These are phyloP conservation scores for Salix caprea DNA, from an alignment of 345 rosid species.

Conservation along the genomic window DNA sequence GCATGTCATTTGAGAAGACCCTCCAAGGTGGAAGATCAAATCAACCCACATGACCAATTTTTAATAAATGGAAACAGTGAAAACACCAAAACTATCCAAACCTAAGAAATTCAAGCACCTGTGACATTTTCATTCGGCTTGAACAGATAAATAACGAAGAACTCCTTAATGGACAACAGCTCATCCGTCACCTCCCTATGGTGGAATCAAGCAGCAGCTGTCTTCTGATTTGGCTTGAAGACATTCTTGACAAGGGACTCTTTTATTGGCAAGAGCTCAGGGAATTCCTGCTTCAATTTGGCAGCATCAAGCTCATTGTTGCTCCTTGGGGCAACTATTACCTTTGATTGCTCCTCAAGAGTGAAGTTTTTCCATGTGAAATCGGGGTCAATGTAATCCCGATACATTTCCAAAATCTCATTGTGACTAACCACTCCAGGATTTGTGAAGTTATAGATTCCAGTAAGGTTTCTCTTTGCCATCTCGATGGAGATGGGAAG, in stretches of 20 bases:
- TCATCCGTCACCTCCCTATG: neutral
- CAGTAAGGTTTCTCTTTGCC: constrained; percentile 94
- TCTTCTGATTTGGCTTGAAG: constrained; percentile 75
- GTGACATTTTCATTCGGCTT: neutral
- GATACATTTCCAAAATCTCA: constrained; percentile 83
- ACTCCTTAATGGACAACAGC: neutral
- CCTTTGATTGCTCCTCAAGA: constrained; percentile 87
- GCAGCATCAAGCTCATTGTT: constrained; percentile 82
- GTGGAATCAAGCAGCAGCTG: constrained; percentile 28
- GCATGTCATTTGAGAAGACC: constrained; percentile 11
- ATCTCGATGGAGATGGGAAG: constrained; percentile 85
- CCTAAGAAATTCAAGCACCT: constrained; percentile 5
- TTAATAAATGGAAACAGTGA: constrained; percentile 17
- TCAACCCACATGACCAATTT: constrained; percentile 21
- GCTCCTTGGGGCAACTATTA: constrained; percentile 83
- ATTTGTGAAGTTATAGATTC: constrained; percentile 84
- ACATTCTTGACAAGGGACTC: constrained; percentile 75
- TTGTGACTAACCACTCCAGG: constrained; percentile 92
- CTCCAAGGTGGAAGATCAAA: constrained; percentile 4
- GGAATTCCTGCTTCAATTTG: constrained; percentile 77
- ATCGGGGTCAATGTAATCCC: constrained; percentile 53
- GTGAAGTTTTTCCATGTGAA: constrained; percentile 87
- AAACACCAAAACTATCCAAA: constrained; percentile 17
- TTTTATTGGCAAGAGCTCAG: constrained; percentile 73
- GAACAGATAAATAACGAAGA: neutral